phyloP scores from a whole-genome alignment of 768 basidiomycete species.

The Kwoniella europaea region DNA sequence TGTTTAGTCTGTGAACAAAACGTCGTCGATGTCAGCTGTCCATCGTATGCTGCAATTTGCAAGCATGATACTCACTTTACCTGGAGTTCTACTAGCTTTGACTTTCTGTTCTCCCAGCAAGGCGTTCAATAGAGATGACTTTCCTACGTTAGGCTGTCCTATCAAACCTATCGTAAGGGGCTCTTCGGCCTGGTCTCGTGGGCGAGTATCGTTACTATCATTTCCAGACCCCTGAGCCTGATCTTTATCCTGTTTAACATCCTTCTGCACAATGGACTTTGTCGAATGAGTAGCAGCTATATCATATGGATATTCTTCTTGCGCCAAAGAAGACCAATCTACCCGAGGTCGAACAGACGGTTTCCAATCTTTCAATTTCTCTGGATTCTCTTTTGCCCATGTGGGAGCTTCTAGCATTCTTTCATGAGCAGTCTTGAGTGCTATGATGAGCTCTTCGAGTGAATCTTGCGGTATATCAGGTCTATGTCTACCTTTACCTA shows the following conservation, averaged over 20 bases:
- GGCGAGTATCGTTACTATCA: slow-evolving; percentile 40
- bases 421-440: slow-evolving; percentile 70
- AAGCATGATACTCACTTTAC: slow-evolving; percentile 46
- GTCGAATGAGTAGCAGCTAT: slow-evolving; percentile 5
- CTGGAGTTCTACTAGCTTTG: slow-evolving; percentile 53
- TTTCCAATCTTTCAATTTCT: slow-evolving; percentile 67
- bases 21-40: neutral
- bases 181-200: slow-evolving; percentile 51
- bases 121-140: slow-evolving; percentile 97
- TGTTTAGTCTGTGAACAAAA: slow-evolving; percentile 79
- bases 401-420: slow-evolving; percentile 73
- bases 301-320: slow-evolving; percentile 11
- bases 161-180: slow-evolving; percentile 79
- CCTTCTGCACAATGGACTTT: too few relatives aligned
- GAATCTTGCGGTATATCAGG: slow-evolving; percentile 74
- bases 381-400: slow-evolving; percentile 62
- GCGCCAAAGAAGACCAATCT: slow-evolving; percentile 71
- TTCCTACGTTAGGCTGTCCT: slow-evolving; percentile 97
- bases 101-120: slow-evolving; percentile 96
- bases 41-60: too few relatives aligned
- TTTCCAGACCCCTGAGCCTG: slow-evolving; percentile 23
- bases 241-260: neutral
- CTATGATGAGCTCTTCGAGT: slow-evolving; percentile 68
- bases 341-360: slow-evolving; percentile 69
- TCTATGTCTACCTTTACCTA: slow-evolving; percentile 57